These are phyloP conservation scores for Colletotrichum tanaceti DNA, from an alignment of 2,329 filamentous ascomycete species.

Conservation along the genomic window DNA sequence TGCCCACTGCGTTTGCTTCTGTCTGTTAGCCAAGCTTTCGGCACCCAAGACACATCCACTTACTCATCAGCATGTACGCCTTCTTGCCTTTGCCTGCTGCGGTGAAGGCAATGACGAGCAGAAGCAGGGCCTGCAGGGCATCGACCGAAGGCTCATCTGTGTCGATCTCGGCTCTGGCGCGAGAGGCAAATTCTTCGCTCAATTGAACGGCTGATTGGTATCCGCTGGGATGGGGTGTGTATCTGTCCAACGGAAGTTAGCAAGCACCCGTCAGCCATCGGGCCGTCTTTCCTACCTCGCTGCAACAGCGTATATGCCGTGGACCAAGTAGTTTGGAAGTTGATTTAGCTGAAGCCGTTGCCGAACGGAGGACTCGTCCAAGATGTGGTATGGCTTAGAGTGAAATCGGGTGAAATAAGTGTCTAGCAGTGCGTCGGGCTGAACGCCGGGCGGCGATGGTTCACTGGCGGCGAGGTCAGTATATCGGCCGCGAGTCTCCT, in stretches of 20 bases:
- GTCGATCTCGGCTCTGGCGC: slow-evolving; percentile 77
- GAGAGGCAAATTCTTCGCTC: slow-evolving; percentile 79
- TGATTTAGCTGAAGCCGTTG: slow-evolving; percentile 78
- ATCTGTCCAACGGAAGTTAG: slow-evolving; percentile 60
- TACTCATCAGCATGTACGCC: slow-evolving; percentile 87
- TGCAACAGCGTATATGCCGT: slow-evolving; percentile 71
- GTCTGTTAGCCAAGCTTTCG: slow-evolving; percentile 28
- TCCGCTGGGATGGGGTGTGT: slow-evolving; percentile 74
- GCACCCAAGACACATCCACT: slow-evolving; percentile 40
- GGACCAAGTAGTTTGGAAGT: slow-evolving; percentile 65
- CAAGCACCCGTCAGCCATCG: background rate
- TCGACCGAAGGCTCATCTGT: slow-evolving; percentile 85
- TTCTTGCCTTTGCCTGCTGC: slow-evolving; percentile 85
- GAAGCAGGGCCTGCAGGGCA: slow-evolving; percentile 77
- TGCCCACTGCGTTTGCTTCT: slow-evolving; percentile 79
- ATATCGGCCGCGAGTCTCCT: background rate
- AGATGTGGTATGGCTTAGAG: slow-evolving; percentile 82
- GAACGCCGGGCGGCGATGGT: slow-evolving; percentile 57
- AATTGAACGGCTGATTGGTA: slow-evolving; percentile 75
- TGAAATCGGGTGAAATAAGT: slow-evolving; percentile 85
- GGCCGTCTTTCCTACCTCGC: slow-evolving; percentile 62
- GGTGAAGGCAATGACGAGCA: slow-evolving; percentile 80
- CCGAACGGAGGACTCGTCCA: slow-evolving; percentile 80
- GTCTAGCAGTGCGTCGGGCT: slow-evolving; percentile 75
- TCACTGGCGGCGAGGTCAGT: slow-evolving; percentile 52